phyloP scores from a whole-genome alignment of 345 rosid genomes.

The Eucalyptus cloeziana region DNA sequence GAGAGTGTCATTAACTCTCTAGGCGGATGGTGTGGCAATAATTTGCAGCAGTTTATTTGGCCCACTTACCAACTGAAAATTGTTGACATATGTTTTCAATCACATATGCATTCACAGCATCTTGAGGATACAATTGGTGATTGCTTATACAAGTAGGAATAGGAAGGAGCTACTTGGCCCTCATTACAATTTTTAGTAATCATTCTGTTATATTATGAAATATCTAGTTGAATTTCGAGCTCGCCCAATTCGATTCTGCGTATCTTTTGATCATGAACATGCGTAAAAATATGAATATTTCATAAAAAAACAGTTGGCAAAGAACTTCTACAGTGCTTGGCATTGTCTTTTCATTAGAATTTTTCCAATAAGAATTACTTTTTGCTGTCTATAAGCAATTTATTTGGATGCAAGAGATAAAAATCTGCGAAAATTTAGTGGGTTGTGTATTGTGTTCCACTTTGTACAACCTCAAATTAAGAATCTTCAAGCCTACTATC shows the following conservation, averaged over 20 bases:
- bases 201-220: too few species aligned
- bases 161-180: not conserved
- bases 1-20: not conserved
- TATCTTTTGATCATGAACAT: not conserved
- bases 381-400: not conserved
- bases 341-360: not conserved
- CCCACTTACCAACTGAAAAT: not conserved
- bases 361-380: not conserved
- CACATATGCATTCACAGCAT: not conserved
- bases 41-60: not conserved
- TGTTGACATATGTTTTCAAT: not conserved
- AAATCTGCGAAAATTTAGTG: not conserved
- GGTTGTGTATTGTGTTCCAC: not conserved
- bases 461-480: too few species aligned
- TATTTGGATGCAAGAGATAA: not conserved
- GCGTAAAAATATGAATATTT: not conserved
- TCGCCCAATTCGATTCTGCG: accelerated
- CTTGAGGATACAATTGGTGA: not conserved
- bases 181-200: too few species aligned
- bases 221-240: accelerated
- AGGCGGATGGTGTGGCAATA: not conserved
- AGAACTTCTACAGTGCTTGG: accelerated
- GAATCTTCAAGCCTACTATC: accelerated
- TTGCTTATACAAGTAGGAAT: not conserved
- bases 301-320: accelerated